Evolutionary conservation across 768 basidiomycete species (phyloP).

Genomic region (Stropharia rugosoannulata): DNA sequence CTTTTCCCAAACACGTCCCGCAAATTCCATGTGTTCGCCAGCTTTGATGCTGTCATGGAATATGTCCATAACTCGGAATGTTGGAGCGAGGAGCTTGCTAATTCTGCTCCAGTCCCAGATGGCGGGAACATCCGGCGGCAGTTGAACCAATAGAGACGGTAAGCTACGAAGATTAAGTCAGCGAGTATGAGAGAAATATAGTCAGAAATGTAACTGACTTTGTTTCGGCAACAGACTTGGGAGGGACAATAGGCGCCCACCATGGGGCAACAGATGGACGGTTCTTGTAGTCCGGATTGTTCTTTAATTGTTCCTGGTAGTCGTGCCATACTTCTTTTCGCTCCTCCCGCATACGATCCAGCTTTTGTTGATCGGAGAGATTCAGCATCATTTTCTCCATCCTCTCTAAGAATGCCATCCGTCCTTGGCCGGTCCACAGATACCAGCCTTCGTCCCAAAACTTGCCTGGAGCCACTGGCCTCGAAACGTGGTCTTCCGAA

Average conservation of each 20-base stretch:
- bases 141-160: constrained; percentile 51
- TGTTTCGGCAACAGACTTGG: constrained; percentile 37
- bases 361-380: constrained; percentile 48
- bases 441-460: constrained; percentile 80
- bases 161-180: constrained; percentile 29
- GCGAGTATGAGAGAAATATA: background rate
- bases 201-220: constrained; percentile 26
- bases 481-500: constrained; percentile 26
- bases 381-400: constrained; percentile 58
- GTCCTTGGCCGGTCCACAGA: constrained; percentile 61
- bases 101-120: constrained; percentile 45
- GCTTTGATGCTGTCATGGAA: constrained; percentile 52
- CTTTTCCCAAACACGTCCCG: constrained; percentile 60
- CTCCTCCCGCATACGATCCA: constrained; percentile 38
- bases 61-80: constrained; percentile 48
- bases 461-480: constrained; percentile 38
- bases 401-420: constrained; percentile 53
- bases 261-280: constrained; percentile 21
- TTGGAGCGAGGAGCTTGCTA: constrained; percentile 55
- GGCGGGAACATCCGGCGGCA: constrained; percentile 58
- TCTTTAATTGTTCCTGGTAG: constrained; percentile 45
- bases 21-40: constrained; percentile 61
- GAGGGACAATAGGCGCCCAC: constrained; percentile 42
- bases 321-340: constrained; percentile 47
- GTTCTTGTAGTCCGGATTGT: constrained; percentile 14